Conservation (phyloP, 169 alveolate genomes). For the Pseudocohnilembus persalinus region DNA sequence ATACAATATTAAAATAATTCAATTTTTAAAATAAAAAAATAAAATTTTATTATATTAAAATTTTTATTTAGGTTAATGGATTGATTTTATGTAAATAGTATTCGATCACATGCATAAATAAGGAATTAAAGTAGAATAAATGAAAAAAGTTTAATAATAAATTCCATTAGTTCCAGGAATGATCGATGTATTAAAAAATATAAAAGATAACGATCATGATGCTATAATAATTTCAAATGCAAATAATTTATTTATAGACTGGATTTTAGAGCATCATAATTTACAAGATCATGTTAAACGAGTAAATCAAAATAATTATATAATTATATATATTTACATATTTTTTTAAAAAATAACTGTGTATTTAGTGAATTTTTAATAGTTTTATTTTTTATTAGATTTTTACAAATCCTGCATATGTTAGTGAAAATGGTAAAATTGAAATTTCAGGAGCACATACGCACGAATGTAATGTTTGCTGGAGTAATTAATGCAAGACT, state of each 20-base stretch:
- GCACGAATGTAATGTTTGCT: background rate
- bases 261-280: background rate
- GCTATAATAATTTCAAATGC: background rate
- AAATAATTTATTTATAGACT: background rate
- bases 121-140: background rate
- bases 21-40: too few relatives aligned
- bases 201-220: background rate
- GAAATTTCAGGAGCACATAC: background rate
- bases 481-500: background rate
- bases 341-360: too few relatives aligned
- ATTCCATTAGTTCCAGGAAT: background rate
- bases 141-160: background rate
- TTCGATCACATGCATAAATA: background rate
- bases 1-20: too few relatives aligned
- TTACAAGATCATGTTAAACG: background rate
- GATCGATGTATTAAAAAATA: background rate
- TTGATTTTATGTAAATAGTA: background rate
- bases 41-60: too few relatives aligned
- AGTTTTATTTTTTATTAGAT: background rate
- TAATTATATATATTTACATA: too few relatives aligned
- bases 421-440: background rate
- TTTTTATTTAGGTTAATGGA: background rate
- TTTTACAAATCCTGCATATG: background rate
- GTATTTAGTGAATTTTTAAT: too few relatives aligned
- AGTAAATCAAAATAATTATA: background rate